Base-by-base conservation (phyloP, 139 green algal species). In the Eudorina sp. region DNA sequence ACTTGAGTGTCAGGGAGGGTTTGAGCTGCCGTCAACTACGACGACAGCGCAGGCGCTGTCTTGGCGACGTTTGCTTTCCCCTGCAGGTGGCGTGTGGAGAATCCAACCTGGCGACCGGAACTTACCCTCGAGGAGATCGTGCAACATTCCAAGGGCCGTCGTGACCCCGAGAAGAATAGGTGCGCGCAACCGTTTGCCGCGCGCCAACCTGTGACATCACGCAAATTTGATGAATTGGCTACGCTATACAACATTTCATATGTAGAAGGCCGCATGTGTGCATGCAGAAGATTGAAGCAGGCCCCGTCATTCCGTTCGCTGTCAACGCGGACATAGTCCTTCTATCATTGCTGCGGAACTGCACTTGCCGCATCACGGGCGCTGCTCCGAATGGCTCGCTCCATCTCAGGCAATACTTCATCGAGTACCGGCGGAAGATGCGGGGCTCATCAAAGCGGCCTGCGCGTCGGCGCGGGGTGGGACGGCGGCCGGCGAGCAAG, bases 131-230 rank as follows among this genome's bases (percentile, higher is more conserved):
- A 86, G 29, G 80, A 86, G 4, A 86, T 86, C 29, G 40, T 86
- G 16, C 80, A 86, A 41, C 80, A 86, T 60, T 77, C 60, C 0
- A 86, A 86, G 45, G 80, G 80, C 16, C 80, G 80, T 7, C 60
- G 80, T 14, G 80, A 86, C 45, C 80, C 80, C 0, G 60, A 86
- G 58, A 76, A 64, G 16, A 86, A 86, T 11, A 51, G 80, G 78
- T 85, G 41, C 0, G 62, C 38, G n/a, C n/a, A n/a, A n/a, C n/a
- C n/a, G n/a, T n/a, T n/a, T n/a, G n/a, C n/a, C n/a, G n/a, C n/a
- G n/a, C 29, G 7, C 55, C 27, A 43, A 9, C 64, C 34, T 38
- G n/a, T 38, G 23, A 23, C 64, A 43, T 74, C 64, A 27, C 64
- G 18, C 27, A n/a, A n/a, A n/a, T n/a, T n/a, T 27, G n/a, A 3